Evolutionary conservation across 257 asterid genomes (phyloP).

Genomic region (Solanum infundibuliforme): DNA sequence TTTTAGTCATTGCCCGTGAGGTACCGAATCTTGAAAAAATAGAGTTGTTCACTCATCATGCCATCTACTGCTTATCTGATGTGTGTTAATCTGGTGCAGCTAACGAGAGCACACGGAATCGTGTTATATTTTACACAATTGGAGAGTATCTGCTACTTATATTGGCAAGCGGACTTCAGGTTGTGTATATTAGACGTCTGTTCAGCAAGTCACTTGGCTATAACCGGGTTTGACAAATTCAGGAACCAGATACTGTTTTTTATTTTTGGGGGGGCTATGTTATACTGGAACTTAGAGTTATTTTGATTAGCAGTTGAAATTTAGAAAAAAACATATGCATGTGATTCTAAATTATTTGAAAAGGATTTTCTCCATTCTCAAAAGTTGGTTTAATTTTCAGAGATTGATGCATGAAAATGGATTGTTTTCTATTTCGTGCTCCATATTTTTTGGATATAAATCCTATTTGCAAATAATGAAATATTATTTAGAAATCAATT

Average conservation of each 20-base stretch:
- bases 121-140: conserved; percentile 71
- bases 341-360: background rate
- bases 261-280: background rate
- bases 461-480: background rate
- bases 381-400: background rate
- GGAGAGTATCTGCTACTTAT: conserved; percentile 67
- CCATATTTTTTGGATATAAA: no score
- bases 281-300: background rate
- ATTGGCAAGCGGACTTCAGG: conserved; percentile 57
- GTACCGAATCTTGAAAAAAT: background rate
- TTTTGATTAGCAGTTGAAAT: background rate
- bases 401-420: background rate
- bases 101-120: conserved; percentile 71
- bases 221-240: conserved; percentile 53
- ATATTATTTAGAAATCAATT: background rate
- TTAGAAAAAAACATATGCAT: background rate
- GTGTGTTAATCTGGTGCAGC: conserved; percentile 35
- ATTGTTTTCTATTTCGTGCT: background rate
- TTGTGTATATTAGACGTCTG: conserved; percentile 53
- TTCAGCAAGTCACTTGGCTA: conserved; percentile 64
- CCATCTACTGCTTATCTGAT: background rate
- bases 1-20: background rate
- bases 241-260: background rate
- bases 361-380: background rate
- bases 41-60: background rate